Percentiles rank a stretch among this genome's conserved stretches.
Conservation (phyloP, 129 eudicot species). For the Escallonia rubra region DNA sequence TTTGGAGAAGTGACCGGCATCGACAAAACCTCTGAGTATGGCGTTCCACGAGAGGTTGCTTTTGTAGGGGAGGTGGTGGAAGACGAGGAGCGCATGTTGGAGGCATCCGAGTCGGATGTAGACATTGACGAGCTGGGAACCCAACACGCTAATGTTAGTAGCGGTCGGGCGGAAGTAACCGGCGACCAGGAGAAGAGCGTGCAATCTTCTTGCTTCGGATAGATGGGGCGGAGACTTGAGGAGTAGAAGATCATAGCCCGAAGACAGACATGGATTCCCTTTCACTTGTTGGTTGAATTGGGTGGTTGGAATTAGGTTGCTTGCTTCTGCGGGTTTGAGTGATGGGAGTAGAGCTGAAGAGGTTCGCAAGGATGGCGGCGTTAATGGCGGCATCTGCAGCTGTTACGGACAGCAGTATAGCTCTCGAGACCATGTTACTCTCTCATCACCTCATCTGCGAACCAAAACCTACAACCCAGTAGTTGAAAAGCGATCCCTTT, state of each 20-base stretch:
- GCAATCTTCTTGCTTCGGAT: conserved; percentile 1
- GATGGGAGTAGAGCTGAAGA: not conserved
- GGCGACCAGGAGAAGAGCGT: not conserved
- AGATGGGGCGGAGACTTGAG: not conserved
- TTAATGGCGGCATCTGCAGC: too few relatives aligned
- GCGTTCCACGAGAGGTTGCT: conserved; percentile 12
- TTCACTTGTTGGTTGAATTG: too few relatives aligned
- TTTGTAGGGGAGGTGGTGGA: conserved; percentile 14
- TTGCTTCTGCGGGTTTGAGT: not conserved
- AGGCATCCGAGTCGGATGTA: conserved; percentile 4
- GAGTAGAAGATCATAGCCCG: not conserved
- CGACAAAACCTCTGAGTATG: conserved; percentile 14
- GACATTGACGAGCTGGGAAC: conserved; percentile 5
- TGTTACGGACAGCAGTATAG: too few relatives aligned
- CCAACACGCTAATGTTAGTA: not conserved
- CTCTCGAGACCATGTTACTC: too few relatives aligned
- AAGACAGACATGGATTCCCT: too few relatives aligned
- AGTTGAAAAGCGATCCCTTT: not conserved
- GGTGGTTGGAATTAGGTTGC: too few relatives aligned
- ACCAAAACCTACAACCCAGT: too few relatives aligned
- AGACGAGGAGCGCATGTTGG: conserved; percentile 9
- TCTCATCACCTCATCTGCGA: too few relatives aligned
- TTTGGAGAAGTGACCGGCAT: conserved; percentile 8
- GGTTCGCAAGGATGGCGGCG: not conserved
- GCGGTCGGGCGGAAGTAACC: conserved; percentile 13